Base-by-base conservation (phyloP, 129 eudicot genomes). In the Tanacetum coccineum region DNA sequence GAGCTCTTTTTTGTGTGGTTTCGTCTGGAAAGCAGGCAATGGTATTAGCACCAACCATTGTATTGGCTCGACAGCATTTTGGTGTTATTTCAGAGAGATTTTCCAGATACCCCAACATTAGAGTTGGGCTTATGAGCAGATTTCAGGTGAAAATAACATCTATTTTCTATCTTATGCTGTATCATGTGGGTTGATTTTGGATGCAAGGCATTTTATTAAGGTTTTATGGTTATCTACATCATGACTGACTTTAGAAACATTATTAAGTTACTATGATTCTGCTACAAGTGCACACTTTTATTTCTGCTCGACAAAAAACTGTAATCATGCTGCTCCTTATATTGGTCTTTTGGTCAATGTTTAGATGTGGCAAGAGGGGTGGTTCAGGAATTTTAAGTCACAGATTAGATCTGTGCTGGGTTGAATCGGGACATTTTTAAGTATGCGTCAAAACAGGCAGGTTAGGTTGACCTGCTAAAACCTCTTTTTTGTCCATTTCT, bases 21-120 rank as follows among this genome's bases (percentile, higher is more conserved):
- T 92, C 95, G 13, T 75, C 96, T 53, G 98, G 98, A 21, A 92
- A 88, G 76, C 98, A 92, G 75, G 95, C 92, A 22, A 92, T 92
- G 98, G 81, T 92, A 40, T 81, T 92, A 73, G 96, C 98, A 56
- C 98, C 98, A 3, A 92, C 98, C 19, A 92, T 88, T 74, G 98
- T 92, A 42, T 80, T 92, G 61, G 98, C 98, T 56, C 84, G 87
- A 72, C 98, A 92, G 73, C 98, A 92, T 81, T 92, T 70, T 84
- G 85, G 88, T 72, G 96, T 92, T 36, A 79, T 86, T 65, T 92
- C 95, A 3, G 95, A 84, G 74, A 77, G 98, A 45, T 92, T 92
- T 76, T 84, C 96, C 17, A 79, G 55, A 66, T 88, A 92, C 75
- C 87, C 78, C 13, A 72, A 79, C 70, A 75, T 88, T 77, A 82